A percentile compares a stretch with the other conserved stretches of the same genome.
Conservation (phyloP, 257 asterid species). For the Fraxinus anomala region DNA sequence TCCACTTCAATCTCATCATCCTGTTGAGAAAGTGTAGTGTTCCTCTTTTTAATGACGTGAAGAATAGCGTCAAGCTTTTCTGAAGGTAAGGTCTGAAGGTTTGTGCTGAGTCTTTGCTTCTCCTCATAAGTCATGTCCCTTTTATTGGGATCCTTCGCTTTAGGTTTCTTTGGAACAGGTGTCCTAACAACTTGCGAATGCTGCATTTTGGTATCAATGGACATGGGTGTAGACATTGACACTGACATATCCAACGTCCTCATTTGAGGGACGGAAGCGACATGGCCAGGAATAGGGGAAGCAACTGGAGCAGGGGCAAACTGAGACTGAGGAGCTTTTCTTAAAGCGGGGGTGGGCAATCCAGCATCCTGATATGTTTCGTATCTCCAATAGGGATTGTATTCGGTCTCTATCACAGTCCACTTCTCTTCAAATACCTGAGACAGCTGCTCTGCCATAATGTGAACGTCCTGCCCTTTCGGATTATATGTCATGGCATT, state of each 20-base stretch:
- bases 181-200: constrained; percentile 57
- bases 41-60: constrained; percentile 89
- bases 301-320: constrained; percentile 27
- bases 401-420: constrained; percentile 69
- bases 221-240: constrained; percentile 37
- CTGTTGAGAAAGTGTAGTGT: constrained; percentile 67
- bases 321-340: constrained; percentile 51
- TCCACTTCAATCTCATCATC: constrained; percentile 97
- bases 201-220: constrained; percentile 49
- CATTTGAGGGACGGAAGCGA: constrained; percentile 37
- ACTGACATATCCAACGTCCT: constrained; percentile 54
- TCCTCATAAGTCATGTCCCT: constrained; percentile 95
- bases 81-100: constrained; percentile 79
- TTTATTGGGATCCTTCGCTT: constrained; percentile 88
- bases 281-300: constrained; percentile 32
- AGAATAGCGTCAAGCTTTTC: constrained; percentile 89
- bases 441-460: constrained; percentile 73
- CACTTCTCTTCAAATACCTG: constrained; percentile 81
- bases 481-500: constrained; percentile 97
- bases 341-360: constrained; percentile 52
- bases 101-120: constrained; percentile 87
- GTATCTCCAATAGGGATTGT: constrained; percentile 53
- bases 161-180: constrained; percentile 84
- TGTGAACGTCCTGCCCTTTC: constrained; percentile 79
- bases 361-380: constrained; percentile 65